Conservation (phyloP, 192 early-diverging fungal species). For the Entomortierella parvispora region DNA sequence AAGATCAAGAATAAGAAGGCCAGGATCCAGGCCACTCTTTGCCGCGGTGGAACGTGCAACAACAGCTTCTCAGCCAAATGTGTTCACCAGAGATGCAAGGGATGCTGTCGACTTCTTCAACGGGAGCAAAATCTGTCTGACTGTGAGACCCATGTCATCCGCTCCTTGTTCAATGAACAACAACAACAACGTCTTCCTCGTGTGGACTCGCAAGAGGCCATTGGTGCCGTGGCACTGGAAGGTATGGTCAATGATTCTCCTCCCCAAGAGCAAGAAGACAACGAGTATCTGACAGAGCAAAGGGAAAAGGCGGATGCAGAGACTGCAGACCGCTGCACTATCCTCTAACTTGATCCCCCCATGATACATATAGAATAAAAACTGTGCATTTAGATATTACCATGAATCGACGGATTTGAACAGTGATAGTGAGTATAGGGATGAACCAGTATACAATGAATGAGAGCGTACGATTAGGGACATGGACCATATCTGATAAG, state of each 20-base stretch:
- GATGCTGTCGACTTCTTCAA: slow-evolving; percentile 30
- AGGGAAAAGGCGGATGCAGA: background rate
- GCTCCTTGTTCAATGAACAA: slow-evolving; percentile 3
- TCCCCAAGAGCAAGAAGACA: background rate
- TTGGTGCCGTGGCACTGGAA: slow-evolving; percentile 38
- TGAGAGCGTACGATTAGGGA: too few relatives aligned
- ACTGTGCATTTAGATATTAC: too few relatives aligned
- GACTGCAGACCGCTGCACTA: slow-evolving; percentile 3
- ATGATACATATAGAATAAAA: too few relatives aligned
- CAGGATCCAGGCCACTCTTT: slow-evolving; percentile 20
- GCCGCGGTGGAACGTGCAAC: slow-evolving; percentile 16
- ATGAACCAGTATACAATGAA: too few relatives aligned
- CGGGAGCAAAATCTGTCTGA: slow-evolving; percentile 19
- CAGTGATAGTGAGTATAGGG: too few relatives aligned
- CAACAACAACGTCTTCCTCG: slow-evolving; percentile 17
- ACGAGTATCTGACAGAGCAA: background rate
- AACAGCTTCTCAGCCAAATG: slow-evolving; percentile 38
- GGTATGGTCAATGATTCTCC: slow-evolving; percentile 28
- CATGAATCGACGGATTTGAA: too few relatives aligned
- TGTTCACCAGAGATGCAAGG: slow-evolving; percentile 36
- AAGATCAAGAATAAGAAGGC: slow-evolving; percentile 28
- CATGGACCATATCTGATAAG: too few relatives aligned
- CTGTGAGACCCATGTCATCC: slow-evolving; percentile 31
- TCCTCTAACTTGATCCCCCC: too few relatives aligned
- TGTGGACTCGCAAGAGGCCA: slow-evolving; percentile 38